phyloP scores from a whole-genome alignment of 2,329 filamentous ascomycete genomes.

The Aspergillus novofumigatus region DNA sequence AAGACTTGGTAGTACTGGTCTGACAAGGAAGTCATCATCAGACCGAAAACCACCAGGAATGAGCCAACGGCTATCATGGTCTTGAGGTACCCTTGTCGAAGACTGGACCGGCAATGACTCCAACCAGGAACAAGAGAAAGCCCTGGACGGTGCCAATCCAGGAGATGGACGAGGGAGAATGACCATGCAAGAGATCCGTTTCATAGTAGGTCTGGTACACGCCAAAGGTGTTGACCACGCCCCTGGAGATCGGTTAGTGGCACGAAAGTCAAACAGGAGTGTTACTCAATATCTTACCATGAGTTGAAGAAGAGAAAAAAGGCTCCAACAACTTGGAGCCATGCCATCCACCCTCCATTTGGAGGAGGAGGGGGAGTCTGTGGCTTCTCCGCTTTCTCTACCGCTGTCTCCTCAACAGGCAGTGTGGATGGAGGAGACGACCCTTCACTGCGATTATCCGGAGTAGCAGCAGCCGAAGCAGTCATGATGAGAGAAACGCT shows the following conservation, averaged over 20 bases:
- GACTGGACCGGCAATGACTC: neutral
- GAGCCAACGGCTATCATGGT: neutral
- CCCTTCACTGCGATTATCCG: neutral
- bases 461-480: neutral
- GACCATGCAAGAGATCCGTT: neutral
- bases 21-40: neutral
- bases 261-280: neutral
- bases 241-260: neutral
- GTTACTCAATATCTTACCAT: conserved; percentile 10
- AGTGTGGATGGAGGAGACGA: neutral
- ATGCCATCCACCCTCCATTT: conserved; percentile 18
- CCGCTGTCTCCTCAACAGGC: neutral
- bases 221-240: neutral
- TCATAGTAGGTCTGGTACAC: neutral
- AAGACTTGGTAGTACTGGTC: neutral
- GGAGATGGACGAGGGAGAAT: neutral
- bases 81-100: neutral
- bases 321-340: conserved; percentile 19
- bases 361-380: conserved; percentile 3
- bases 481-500: neutral
- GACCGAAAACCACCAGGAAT: neutral
- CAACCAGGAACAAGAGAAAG: neutral
- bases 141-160: neutral
- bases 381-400: neutral
- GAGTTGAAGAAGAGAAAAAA: conserved; percentile 22